phyloP scores from a whole-genome alignment of 1,284 basidiomycete species.

The Heimioporus retisporus region DNA sequence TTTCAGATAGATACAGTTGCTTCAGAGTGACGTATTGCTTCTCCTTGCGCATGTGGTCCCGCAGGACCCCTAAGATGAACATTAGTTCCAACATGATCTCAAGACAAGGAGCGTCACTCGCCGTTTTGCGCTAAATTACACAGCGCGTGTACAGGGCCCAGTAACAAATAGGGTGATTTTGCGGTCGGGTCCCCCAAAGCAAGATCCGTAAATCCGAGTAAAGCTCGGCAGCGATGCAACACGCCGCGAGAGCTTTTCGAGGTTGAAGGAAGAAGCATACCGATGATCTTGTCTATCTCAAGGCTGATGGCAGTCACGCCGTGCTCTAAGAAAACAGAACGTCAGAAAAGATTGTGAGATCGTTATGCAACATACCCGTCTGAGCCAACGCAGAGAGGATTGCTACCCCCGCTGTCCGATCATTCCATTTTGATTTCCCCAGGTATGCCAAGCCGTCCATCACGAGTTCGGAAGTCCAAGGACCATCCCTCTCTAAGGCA shows the following conservation, averaged over 20 bases:
- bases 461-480: background rate
- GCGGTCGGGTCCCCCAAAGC: no score
- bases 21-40: slow-evolving; percentile 16
- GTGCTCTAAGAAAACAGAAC: slow-evolving; percentile 2
- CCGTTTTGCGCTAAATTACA: slow-evolving; percentile 21
- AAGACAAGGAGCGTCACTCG: background rate
- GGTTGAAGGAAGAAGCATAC: slow-evolving; percentile 12
- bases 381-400: slow-evolving; percentile 22
- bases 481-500: background rate
- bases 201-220: no score
- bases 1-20: slow-evolving; percentile 13
- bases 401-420: slow-evolving; percentile 17
- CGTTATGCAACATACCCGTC: slow-evolving; percentile 8
- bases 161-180: slow-evolving; percentile 18
- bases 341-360: background rate
- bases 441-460: background rate
- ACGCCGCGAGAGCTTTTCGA: no score
- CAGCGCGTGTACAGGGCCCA: slow-evolving; percentile 27
- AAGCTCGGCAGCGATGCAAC: no score
- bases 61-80: slow-evolving; percentile 10
- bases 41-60: background rate
- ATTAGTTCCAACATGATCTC: background rate
- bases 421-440: slow-evolving; percentile 3
- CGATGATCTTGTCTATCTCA: slow-evolving; percentile 7
- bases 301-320: slow-evolving; percentile 11